phyloP scores from a whole-genome alignment of 2,329 filamentous ascomycete species.

The Exophiala bonariae region DNA sequence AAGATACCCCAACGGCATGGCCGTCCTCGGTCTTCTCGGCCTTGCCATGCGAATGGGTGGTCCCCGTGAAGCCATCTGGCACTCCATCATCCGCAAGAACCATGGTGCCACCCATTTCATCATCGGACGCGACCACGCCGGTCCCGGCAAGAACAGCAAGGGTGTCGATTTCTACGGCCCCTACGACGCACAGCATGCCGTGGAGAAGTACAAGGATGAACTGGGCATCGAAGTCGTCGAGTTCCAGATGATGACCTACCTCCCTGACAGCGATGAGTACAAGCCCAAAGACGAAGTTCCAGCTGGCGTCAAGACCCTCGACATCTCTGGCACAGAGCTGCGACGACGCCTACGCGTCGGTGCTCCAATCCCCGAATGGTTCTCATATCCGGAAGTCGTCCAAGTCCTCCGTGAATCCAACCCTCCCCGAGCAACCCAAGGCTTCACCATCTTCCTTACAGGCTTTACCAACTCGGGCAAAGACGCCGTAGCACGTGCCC shows the following conservation, averaged over 20 bases:
- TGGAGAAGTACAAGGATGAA: conserved; percentile 95
- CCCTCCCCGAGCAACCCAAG: conserved; percentile 85
- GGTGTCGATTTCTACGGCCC: conserved; percentile 97
- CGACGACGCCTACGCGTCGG: conserved; percentile 87
- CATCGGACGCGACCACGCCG: conserved; percentile 95
- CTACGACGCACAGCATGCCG: conserved; percentile 93
- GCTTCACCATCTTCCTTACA: conserved; percentile 97
- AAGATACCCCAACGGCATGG: conserved; percentile 98
- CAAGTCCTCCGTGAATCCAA: conserved; percentile 94
- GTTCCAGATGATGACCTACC: conserved; percentile 99
- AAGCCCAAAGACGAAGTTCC: conserved; percentile 86
- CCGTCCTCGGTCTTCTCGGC: conserved; percentile 88
- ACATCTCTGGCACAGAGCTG: conserved; percentile 88
- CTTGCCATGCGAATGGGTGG: conserved; percentile 99
- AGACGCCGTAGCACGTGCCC: conserved; percentile 89
- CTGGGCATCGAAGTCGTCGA: conserved; percentile 98
- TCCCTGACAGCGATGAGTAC: conserved; percentile 97
- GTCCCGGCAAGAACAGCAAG: conserved; percentile 96
- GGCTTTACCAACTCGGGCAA: conserved; percentile 97
- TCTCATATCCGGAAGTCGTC: conserved; percentile 99
- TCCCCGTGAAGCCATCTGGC: conserved; percentile 97
- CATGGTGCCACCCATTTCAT: conserved; percentile 99
- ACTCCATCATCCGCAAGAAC: conserved; percentile 99
- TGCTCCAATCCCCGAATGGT: conserved; percentile 97
- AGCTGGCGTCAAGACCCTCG: conserved; percentile 77